Base-by-base conservation (phyloP, 345 rosid species). In the Pistacia integerrima region DNA sequence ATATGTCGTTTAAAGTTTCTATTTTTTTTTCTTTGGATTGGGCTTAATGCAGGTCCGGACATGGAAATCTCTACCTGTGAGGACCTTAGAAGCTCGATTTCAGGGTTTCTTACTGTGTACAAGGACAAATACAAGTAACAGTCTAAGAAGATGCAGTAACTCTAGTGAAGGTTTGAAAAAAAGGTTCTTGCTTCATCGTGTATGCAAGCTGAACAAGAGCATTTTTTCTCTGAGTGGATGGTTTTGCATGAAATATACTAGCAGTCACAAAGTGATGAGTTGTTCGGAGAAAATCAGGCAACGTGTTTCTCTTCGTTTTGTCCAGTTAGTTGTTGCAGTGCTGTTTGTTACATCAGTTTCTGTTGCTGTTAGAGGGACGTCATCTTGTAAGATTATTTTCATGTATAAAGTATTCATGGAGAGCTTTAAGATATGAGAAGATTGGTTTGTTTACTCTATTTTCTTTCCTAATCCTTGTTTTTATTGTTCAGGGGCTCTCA, bases 261-360 rank as follows among this genome's bases (percentile, higher is more conserved):
- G 68, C 69, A 70, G 79, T 52, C 16, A 60, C 17, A 76, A 80
- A 46, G 36, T 73, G 70, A 79, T 55, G 67, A 76, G 67, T 64
- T 67, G 69, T 60, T 78, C 89, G 5, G 83, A 82, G 56, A 83
- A 70, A 56, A 41, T 88, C 66, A 86, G 84, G 76, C 76, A 80
- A 38, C 85, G 58, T 51, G 73, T 86, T 76, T 87, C 91, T 5
- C 72, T 76, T 48, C 78, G 85, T 67, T 82, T 89, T 20, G 76
- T 83, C 73, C 88, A 81, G 52, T 54, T 90, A 2, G 85, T 86
- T 54, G 82, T 87, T 74, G 74, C 90, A 14, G 75, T 77, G 36
- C 70, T 92, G 61, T 85, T 95, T 67, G 88, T 87, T 81, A 64
- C 88, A 25, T 91, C 98, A n/a, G 83, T 89, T 67, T 86, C 97